Evolutionary conservation across 331 rosid species (phyloP).

Genomic region (Erythrophleum ivorense): DNA sequence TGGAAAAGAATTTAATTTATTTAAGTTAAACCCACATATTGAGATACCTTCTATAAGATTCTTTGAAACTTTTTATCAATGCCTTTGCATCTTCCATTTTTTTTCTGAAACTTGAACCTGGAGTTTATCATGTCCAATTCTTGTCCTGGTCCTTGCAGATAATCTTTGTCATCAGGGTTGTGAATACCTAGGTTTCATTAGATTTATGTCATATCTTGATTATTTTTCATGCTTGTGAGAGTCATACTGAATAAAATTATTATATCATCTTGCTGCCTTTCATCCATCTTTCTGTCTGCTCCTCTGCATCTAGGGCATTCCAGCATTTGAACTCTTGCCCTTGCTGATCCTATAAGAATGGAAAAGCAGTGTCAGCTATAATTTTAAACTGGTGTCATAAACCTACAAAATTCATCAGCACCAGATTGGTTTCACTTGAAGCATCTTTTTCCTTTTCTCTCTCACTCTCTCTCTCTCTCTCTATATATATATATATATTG

Average conservation of each 20-base stretch:
- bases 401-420: neutral
- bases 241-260: neutral
- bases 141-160: constrained; percentile 10
- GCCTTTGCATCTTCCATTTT: neutral
- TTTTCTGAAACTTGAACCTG: constrained; percentile 2
- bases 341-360: neutral
- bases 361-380: neutral
- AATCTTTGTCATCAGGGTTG: neutral
- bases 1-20: constrained; percentile 8
- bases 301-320: neutral
- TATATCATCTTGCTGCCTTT: no score
- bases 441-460: neutral
- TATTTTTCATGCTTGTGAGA: neutral
- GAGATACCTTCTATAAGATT: constrained; percentile 4
- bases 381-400: neutral
- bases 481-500: neutral
- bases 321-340: neutral
- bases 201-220: neutral
- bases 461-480: no score
- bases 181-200: neutral
- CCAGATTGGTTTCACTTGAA: constrained; percentile 26
- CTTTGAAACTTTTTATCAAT: neutral
- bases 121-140: constrained; percentile 11
- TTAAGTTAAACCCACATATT: neutral
- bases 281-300: neutral